Conservation (phyloP, 345 rosid genomes). For the Cardamine occulta region DNA sequence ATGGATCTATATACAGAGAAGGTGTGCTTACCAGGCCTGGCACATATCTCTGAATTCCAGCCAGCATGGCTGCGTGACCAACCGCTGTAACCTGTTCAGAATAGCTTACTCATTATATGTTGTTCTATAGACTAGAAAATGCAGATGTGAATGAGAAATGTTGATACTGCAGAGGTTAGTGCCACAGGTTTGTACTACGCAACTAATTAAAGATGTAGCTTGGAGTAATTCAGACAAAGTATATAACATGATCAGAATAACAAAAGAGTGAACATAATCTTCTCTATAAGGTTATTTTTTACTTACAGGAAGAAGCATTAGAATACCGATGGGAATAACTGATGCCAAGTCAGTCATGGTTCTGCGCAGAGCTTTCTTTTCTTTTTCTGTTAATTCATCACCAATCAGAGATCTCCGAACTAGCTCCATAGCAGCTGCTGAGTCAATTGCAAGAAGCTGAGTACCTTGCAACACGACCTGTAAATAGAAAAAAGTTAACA, state of each 20-base stretch:
- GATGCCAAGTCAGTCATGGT: conserved; percentile 97
- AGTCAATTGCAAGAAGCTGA: conserved; percentile 92
- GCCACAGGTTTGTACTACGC: conserved; percentile 19
- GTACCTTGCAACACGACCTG: conserved; percentile 99
- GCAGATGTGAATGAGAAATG: conserved; percentile 23
- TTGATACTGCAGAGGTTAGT: conserved; percentile 15
- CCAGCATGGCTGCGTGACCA: conserved; percentile 97
- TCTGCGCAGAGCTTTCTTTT: conserved; percentile 79
- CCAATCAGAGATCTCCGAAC: conserved; percentile 75
- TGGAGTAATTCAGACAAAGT: not conserved
- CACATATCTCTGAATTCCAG: conserved; percentile 91
- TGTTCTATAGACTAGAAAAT: not conserved
- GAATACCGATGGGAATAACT: conserved; percentile 84
- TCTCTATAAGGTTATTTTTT: conserved; percentile 8
- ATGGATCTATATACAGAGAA: conserved; percentile 26
- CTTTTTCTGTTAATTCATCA: conserved; percentile 85
- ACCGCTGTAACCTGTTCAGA: conserved; percentile 85
- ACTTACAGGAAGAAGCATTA: conserved; percentile 99
- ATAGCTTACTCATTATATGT: conserved; percentile 15
- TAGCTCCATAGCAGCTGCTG: conserved; percentile 76
- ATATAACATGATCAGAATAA: conserved; percentile 1
- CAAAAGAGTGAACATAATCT: conserved; percentile 1
- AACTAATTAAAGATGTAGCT: conserved; percentile 22
- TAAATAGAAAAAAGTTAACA: not conserved
- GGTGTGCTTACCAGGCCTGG: conserved; percentile 71